phyloP scores from a whole-genome alignment of 2,329 filamentous ascomycete species.

The Shiraia bambusicola region DNA sequence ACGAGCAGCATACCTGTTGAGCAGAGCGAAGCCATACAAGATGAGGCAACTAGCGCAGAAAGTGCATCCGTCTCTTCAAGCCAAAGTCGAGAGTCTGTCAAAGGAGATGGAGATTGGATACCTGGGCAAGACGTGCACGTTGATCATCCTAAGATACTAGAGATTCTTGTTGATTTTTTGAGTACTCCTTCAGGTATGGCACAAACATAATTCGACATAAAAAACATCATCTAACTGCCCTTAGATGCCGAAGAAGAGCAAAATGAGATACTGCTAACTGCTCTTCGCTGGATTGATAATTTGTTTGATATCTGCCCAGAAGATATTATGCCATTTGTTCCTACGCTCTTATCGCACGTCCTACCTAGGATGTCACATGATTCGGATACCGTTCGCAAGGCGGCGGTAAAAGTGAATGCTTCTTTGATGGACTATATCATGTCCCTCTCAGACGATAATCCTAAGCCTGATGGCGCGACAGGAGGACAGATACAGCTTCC shows the following conservation, averaged over 20 bases:
- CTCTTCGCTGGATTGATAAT: slow-evolving; percentile 90
- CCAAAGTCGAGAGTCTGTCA: slow-evolving; percentile 41
- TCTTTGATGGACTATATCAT: slow-evolving; percentile 94
- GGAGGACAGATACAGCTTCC: slow-evolving; percentile 48
- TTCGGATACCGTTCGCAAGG: slow-evolving; percentile 83
- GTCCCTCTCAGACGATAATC: slow-evolving; percentile 69
- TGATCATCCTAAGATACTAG: slow-evolving; percentile 86
- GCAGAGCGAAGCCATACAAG: slow-evolving; percentile 51
- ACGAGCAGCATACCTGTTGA: slow-evolving; percentile 53
- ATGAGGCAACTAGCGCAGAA: slow-evolving; percentile 41
- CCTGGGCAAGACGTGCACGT: slow-evolving; percentile 96
- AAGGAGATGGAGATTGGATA: slow-evolving; percentile 89
- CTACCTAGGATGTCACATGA: slow-evolving; percentile 92
- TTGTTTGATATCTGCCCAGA: slow-evolving; percentile 98
- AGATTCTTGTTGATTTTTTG: slow-evolving; percentile 86
- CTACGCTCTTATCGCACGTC: slow-evolving; percentile 85
- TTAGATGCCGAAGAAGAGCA: slow-evolving; percentile 64
- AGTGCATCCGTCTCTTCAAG: slow-evolving; percentile 34
- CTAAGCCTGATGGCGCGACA: slow-evolving; percentile 45
- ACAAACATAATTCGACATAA: background rate
- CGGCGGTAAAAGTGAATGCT: slow-evolving; percentile 84
- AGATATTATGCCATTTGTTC: slow-evolving; percentile 92
- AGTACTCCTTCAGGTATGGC: slow-evolving; percentile 73
- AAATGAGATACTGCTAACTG: slow-evolving; percentile 80
- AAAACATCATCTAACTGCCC: slow-evolving; percentile 27